Evolutionary conservation across 768 basidiomycete species (phyloP).

Genomic region (Rhizopogon vulgaris): DNA sequence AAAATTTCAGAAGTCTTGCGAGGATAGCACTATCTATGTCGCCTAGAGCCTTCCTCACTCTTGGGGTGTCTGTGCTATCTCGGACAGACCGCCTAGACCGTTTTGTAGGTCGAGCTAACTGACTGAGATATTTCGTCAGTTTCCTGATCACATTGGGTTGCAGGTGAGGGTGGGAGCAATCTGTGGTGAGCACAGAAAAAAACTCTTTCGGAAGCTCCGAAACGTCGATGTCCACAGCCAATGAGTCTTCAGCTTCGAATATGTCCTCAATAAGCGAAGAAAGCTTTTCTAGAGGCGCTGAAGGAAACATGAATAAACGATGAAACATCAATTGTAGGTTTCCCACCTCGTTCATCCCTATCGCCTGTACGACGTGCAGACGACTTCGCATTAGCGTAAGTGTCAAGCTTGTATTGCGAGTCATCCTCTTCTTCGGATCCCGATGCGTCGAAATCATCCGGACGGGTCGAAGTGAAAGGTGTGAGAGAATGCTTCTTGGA

Average conservation of each 20-base stretch:
- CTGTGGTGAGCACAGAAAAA: conserved; percentile 57
- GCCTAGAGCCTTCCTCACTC: conserved; percentile 50
- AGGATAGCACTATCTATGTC: conserved; percentile 63
- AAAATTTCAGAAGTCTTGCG: conserved; percentile 62
- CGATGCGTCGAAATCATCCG: conserved; percentile 30
- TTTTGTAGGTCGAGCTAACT: conserved; percentile 63
- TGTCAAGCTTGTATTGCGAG: conserved; percentile 16
- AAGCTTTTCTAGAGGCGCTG: conserved; percentile 73
- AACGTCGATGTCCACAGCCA: conserved; percentile 51
- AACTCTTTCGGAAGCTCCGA: conserved; percentile 50
- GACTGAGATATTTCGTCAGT: conserved; percentile 60
- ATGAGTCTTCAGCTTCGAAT: conserved; percentile 72
- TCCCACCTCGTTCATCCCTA: conserved; percentile 67
- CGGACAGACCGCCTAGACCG: conserved; percentile 48
- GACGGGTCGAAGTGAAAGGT: conserved; percentile 42
- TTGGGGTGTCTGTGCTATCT: conserved; percentile 37
- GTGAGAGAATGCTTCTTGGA: conserved; percentile 14
- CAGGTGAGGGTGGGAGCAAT: conserved; percentile 56
- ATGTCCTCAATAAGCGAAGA: conserved; percentile 74
- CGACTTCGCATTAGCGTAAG: conserved; percentile 34
- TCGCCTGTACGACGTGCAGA: conserved; percentile 63
- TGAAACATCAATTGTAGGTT: background rate
- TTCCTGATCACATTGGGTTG: conserved; percentile 56
- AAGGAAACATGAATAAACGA: conserved; percentile 1
- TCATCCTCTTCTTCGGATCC: conserved; percentile 39